Percentiles rank a stretch among this genome's conserved stretches.
phyloP scores from a whole-genome alignment of 2,329 filamentous ascomycete genomes.

The Verticillium alfalfae region DNA sequence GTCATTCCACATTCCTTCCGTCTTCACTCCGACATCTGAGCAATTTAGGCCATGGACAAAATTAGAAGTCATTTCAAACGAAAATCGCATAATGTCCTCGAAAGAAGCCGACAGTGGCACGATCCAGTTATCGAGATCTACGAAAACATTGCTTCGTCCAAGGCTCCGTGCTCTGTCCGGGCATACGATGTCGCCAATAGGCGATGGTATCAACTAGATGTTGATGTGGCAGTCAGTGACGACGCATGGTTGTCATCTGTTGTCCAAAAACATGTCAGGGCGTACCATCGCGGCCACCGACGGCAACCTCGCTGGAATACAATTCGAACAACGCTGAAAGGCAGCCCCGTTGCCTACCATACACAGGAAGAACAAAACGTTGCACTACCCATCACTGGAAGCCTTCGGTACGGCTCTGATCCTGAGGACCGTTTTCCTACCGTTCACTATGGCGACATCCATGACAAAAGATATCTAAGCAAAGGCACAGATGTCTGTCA shows the following conservation, averaged over 20 bases:
- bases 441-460: slow-evolving; percentile 1
- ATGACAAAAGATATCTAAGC: slow-evolving; percentile 8
- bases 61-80: neutral
- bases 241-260: slow-evolving; percentile 3
- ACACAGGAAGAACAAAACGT: slow-evolving; percentile 2
- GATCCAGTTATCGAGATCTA: slow-evolving; percentile 10
- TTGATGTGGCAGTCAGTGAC: slow-evolving; percentile 5
- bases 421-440: slow-evolving; percentile 7
- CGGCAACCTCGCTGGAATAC: slow-evolving; percentile 3
- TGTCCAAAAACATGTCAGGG: slow-evolving; percentile 4
- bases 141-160: slow-evolving; percentile 1
- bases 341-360: slow-evolving; percentile 1
- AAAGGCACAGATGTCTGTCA: slow-evolving; percentile 7
- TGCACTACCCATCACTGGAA: slow-evolving; percentile 2
- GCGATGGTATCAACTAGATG: slow-evolving; percentile 12
- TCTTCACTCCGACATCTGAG: neutral
- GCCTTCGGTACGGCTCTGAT: slow-evolving; percentile 4
- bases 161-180: slow-evolving; percentile 4
- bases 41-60: neutral
- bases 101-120: slow-evolving; percentile 7
- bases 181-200: slow-evolving; percentile 12
- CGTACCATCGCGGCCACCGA: slow-evolving; percentile 1
- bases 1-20: neutral
- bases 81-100: neutral
- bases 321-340: slow-evolving; percentile 2